Evolutionary conservation across 2,329 filamentous ascomycete genomes (phyloP).

Genomic region (Tolypocladium nubicola): DNA sequence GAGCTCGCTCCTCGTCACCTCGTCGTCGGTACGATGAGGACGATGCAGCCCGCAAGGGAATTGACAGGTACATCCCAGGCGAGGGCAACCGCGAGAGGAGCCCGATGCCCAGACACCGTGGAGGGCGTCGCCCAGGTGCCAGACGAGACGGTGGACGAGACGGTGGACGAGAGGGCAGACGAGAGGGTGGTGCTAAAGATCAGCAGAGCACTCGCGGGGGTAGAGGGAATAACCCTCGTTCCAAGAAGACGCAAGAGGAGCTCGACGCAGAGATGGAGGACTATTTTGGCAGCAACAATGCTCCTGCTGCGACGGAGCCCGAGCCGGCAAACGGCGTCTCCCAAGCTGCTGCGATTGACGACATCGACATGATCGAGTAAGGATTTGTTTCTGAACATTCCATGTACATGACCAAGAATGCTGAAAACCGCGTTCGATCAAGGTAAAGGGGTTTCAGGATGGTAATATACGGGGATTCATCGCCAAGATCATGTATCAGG

Average conservation of each 20-base stretch:
- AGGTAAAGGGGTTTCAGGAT: background rate
- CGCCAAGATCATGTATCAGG: background rate
- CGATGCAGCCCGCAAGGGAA: constrained; percentile 53
- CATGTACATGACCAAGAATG: background rate
- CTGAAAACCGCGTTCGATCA: background rate
- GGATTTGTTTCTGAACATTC: background rate
- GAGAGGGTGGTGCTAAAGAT: constrained; percentile 22
- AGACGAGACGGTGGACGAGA: constrained; percentile 26
- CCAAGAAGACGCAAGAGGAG: constrained; percentile 82
- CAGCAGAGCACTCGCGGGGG: constrained; percentile 26
- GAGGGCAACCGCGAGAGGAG: constrained; percentile 44
- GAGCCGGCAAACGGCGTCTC: constrained; percentile 14
- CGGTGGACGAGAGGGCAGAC: constrained; percentile 24
- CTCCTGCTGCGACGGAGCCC: constrained; percentile 18
- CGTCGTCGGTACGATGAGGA: constrained; percentile 35
- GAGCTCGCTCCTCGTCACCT: constrained; percentile 55
- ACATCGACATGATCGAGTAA: constrained; percentile 64
- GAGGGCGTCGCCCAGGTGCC: constrained; percentile 39
- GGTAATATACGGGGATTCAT: background rate
- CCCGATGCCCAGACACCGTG: constrained; percentile 42
- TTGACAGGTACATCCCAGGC: constrained; percentile 72
- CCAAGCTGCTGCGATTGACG: constrained; percentile 29
- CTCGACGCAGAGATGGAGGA: constrained; percentile 95
- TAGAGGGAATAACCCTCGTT: constrained; percentile 40
- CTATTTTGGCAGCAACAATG: constrained; percentile 56